These are phyloP conservation scores for Fusarium subglutinans DNA, from an alignment of 2,329 filamentous ascomycete genomes.

Conservation along the genomic window DNA sequence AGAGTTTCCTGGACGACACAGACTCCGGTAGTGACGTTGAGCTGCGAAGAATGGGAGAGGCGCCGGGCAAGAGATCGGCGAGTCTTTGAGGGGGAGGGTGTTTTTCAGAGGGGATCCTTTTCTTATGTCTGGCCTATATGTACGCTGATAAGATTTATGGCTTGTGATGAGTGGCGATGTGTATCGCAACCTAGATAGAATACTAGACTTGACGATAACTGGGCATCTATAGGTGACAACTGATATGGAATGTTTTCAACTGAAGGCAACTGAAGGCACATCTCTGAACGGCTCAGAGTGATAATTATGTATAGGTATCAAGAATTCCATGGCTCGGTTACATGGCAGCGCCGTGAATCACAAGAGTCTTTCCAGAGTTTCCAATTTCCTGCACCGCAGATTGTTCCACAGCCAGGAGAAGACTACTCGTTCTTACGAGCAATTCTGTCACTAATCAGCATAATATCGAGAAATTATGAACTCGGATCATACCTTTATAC, in stretches of 20 bases:
- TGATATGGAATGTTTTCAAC: neutral
- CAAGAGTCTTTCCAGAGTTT: constrained; percentile 71
- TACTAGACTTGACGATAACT: neutral
- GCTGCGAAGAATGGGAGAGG: constrained; percentile 43
- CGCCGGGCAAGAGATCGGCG: constrained; percentile 38
- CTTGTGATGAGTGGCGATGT: constrained; percentile 9
- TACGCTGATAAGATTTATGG: constrained; percentile 13
- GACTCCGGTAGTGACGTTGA: constrained; percentile 50
- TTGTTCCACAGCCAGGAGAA: constrained; percentile 73
- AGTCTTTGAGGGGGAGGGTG: constrained; percentile 25
- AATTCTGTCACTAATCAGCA: constrained; percentile 62
- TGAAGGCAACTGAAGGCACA: neutral
- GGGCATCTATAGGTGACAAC: neutral
- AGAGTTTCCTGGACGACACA: constrained; percentile 43
- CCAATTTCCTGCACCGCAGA: constrained; percentile 68
- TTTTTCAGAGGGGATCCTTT: neutral
- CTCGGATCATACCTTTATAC: constrained; percentile 69
- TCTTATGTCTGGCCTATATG: constrained; percentile 11
- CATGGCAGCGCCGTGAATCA: constrained; percentile 61
- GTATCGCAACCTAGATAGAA: neutral
- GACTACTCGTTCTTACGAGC: constrained; percentile 68
- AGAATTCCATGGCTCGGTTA: neutral
- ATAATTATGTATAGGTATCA: no score
- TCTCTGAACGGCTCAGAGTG: no score
- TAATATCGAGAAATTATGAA: neutral